phyloP scores from a whole-genome alignment of 75 land plant species.

The Cryptomeria japonica region DNA sequence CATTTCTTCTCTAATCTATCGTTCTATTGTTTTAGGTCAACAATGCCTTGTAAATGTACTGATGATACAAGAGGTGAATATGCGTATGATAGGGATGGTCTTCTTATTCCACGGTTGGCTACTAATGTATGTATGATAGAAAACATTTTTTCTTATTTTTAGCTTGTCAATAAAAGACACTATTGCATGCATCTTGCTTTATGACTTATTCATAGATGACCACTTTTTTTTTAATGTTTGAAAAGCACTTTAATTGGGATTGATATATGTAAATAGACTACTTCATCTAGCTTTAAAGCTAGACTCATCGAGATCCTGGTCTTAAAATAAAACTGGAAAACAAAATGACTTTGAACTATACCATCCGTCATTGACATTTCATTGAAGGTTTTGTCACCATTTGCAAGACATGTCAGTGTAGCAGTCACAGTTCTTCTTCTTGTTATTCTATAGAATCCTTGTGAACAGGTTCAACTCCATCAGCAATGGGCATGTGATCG shows the following conservation, averaged over 20 bases:
- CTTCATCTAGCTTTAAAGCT: neutral
- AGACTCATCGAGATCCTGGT: neutral
- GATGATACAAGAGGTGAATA: slow-evolving; percentile 22
- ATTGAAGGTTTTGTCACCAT: neutral
- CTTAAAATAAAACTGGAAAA: neutral
- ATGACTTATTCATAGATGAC: neutral
- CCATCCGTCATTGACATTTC: neutral
- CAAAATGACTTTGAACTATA: neutral
- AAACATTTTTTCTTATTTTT: neutral
- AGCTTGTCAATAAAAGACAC: neutral
- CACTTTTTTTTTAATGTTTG: neutral
- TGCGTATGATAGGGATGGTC: slow-evolving; percentile 19
- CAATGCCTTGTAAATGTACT: slow-evolving; percentile 22
- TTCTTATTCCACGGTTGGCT: slow-evolving; percentile 21
- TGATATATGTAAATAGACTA: neutral
- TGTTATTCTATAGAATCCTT: neutral
- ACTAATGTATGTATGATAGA: slow-evolving; percentile 10
- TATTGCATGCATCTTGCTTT: neutral
- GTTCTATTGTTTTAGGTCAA: slow-evolving; percentile 7
- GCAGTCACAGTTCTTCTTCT: neutral
- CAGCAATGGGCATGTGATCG: neutral
- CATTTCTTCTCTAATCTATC: neutral
- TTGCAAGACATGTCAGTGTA: neutral
- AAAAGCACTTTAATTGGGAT: neutral
- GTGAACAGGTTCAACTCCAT: neutral